phyloP scores from a whole-genome alignment of 352 stramenopile genomes.

The Plasmopara viticola region DNA sequence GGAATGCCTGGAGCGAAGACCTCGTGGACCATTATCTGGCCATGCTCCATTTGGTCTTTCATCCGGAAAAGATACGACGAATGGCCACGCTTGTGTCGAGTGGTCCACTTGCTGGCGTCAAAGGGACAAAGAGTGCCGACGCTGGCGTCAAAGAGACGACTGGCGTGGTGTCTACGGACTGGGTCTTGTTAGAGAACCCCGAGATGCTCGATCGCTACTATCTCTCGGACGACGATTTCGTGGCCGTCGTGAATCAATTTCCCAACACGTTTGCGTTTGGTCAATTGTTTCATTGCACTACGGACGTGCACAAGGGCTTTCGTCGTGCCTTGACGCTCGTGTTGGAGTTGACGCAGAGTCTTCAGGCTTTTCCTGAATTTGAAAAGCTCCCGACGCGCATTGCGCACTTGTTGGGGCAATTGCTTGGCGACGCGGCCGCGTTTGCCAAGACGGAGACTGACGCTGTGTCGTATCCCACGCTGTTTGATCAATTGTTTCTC shows the following conservation, averaged over 20 bases:
- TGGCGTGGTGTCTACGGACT: conserved; percentile 55
- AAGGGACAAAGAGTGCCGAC: conserved; percentile 20
- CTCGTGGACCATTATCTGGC: conserved; percentile 81
- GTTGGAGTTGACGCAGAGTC: conserved; percentile 63
- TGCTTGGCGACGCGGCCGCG: conserved; percentile 51
- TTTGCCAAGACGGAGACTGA: conserved; percentile 25
- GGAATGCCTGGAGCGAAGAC: conserved; percentile 69
- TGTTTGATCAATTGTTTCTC: conserved; percentile 83
- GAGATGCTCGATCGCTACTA: conserved; percentile 76
- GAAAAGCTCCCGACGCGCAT: conserved; percentile 71
- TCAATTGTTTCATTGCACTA: conserved; percentile 59
- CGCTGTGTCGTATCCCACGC: conserved; percentile 56
- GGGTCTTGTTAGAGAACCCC: conserved; percentile 79
- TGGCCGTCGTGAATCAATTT: conserved; percentile 81
- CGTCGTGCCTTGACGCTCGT: conserved; percentile 68
- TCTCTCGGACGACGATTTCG: conserved; percentile 80
- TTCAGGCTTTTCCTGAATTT: conserved; percentile 74
- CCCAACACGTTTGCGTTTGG: conserved; percentile 77
- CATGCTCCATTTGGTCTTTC: conserved; percentile 83
- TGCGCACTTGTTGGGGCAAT: conserved; percentile 56
- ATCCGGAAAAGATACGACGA: conserved; percentile 70
- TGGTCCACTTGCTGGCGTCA: conserved; percentile 27
- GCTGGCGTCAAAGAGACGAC: conserved; percentile 26
- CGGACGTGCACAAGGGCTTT: conserved; percentile 76
- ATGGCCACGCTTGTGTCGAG: conserved; percentile 72